Evolutionary conservation across 2,329 filamentous ascomycete species (phyloP).

Genomic region (Mycocentrospora acerina): DNA sequence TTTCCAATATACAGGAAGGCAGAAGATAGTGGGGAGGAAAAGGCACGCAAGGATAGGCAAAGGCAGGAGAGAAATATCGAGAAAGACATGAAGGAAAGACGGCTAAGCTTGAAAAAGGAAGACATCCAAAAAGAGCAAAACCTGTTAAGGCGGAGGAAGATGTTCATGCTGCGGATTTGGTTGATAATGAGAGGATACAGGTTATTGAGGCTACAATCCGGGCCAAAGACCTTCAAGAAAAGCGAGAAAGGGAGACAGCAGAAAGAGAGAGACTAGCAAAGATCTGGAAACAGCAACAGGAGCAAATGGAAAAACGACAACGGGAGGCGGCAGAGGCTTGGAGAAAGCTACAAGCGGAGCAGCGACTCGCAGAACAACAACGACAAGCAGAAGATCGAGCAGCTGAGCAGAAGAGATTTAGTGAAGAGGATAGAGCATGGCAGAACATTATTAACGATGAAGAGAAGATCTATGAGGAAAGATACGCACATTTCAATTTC

Average conservation of each 20-base stretch:
- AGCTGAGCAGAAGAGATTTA: neutral
- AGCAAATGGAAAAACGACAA: constrained; percentile 1
- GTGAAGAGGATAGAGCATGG: neutral
- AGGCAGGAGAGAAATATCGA: constrained; percentile 35
- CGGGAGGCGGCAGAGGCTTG: constrained; percentile 4
- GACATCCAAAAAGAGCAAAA: constrained; percentile 20
- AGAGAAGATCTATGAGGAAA: too few species aligned
- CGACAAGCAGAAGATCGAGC: neutral
- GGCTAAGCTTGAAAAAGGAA: constrained; percentile 15
- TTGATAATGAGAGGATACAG: constrained; percentile 17
- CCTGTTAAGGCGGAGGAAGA: constrained; percentile 11
- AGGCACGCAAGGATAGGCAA: constrained; percentile 31
- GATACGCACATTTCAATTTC: too few species aligned
- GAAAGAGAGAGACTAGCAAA: constrained; percentile 3
- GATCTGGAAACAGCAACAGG: constrained; percentile 2
- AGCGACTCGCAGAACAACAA: constrained; percentile 1
- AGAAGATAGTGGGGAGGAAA: constrained; percentile 37
- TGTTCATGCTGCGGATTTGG: constrained; percentile 13
- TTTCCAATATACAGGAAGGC: constrained; percentile 30
- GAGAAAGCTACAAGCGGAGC: neutral
- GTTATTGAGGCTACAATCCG: constrained; percentile 2
- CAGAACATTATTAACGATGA: neutral
- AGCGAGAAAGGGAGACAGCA: constrained; percentile 1
- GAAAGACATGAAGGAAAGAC: constrained; percentile 38
- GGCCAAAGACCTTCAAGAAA: constrained; percentile 1